Evolutionary conservation across 805 yeast species (phyloP).

Genomic region (Clavispora fructus): DNA sequence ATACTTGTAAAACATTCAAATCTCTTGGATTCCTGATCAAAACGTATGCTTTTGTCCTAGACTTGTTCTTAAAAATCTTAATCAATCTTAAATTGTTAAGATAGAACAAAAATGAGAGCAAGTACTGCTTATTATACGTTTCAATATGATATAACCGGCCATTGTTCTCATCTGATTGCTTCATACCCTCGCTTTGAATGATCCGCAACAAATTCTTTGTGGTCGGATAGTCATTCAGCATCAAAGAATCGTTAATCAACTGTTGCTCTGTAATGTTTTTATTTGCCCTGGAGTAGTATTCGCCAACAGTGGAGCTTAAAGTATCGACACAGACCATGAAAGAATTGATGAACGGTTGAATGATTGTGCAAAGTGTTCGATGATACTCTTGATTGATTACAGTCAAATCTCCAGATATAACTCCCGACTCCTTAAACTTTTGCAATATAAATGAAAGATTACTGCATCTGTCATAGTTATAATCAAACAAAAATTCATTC

Average conservation of each 20-base stretch:
- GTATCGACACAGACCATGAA: conserved; percentile 25
- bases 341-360: conserved; percentile 31
- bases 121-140: conserved; percentile 37
- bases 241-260: conserved; percentile 19
- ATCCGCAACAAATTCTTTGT: conserved; percentile 12
- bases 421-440: conserved; percentile 10
- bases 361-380: conserved; percentile 22
- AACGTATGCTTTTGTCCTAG: conserved; percentile 38
- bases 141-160: conserved; percentile 20
- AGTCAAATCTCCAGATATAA: conserved; percentile 14
- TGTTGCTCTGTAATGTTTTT: conserved; percentile 17
- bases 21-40: conserved; percentile 24
- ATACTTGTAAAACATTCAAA: conserved; percentile 19
- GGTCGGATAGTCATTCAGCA: conserved; percentile 17
- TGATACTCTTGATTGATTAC: conserved; percentile 21
- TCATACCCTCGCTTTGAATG: conserved; percentile 13
- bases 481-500: conserved; percentile 39
- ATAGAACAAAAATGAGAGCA: conserved; percentile 35
- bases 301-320: conserved; percentile 9
- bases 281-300: conserved; percentile 6
- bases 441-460: conserved; percentile 24
- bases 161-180: conserved; percentile 11
- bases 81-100: conserved; percentile 30
- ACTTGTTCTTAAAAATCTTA: conserved; percentile 35
- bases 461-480: conserved; percentile 28